Conservation (phyloP, 495 filamentous ascomycete genomes). For the Cairneyella variabilis region DNA sequence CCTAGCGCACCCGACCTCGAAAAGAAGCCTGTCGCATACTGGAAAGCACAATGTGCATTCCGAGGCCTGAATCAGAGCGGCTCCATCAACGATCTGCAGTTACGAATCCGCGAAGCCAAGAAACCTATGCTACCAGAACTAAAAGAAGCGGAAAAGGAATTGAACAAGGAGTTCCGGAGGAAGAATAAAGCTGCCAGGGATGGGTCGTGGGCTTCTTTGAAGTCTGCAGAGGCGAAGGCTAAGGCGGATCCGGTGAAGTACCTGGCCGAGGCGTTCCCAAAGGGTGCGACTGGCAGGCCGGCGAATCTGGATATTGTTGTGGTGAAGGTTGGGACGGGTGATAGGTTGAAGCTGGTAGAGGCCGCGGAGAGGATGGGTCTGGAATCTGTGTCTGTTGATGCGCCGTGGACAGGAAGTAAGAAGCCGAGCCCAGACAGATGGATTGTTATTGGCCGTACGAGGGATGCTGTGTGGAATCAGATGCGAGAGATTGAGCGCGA, state of each 20-base stretch:
- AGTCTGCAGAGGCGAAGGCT: slow-evolving; percentile 4
- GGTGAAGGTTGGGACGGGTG: slow-evolving; percentile 1
- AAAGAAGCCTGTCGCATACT: slow-evolving; percentile 5
- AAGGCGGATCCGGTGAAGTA: slow-evolving; percentile 1
- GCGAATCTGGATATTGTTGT: slow-evolving; percentile 11
- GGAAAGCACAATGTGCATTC: slow-evolving; percentile 19
- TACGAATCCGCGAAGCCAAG: slow-evolving; percentile 6
- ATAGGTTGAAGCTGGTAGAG: not conserved
- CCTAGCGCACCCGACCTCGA: not conserved
- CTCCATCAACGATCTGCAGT: slow-evolving; percentile 7
- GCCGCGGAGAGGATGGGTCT: slow-evolving; percentile 1
- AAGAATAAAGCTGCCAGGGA: slow-evolving; percentile 1
- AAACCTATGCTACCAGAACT: slow-evolving; percentile 10
- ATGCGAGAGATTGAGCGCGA: slow-evolving; percentile 13
- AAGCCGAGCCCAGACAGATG: slow-evolving; percentile 8
- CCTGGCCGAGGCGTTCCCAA: slow-evolving; percentile 6
- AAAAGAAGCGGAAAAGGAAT: slow-evolving; percentile 6
- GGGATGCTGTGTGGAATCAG: slow-evolving; percentile 11
- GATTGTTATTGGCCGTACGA: slow-evolving; percentile 6
- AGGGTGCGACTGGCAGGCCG: slow-evolving; percentile 1
- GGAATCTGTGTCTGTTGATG: slow-evolving; percentile 6
- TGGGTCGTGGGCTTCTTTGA: not conserved
- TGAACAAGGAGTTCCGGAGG: slow-evolving; percentile 10
- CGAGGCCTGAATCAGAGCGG: slow-evolving; percentile 9
- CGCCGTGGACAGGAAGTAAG: slow-evolving; percentile 7